phyloP scores from a whole-genome alignment of 768 basidiomycete genomes.

The Roridomyces roridus region DNA sequence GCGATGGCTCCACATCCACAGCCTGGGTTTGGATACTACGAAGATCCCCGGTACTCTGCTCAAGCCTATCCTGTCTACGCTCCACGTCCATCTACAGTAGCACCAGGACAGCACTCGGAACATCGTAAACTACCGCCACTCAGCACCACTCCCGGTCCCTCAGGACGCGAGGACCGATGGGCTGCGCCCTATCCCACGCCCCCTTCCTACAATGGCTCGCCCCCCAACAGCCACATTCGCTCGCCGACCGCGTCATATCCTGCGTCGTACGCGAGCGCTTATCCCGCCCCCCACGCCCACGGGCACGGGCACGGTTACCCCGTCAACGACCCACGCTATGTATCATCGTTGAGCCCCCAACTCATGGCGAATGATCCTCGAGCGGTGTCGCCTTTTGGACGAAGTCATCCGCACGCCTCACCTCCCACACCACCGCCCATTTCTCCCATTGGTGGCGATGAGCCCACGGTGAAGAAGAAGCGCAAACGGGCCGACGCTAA shows the following conservation, averaged over 20 bases:
- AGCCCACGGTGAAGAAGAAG: constrained; percentile 86
- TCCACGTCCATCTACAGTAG: constrained; percentile 53
- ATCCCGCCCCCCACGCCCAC: constrained; percentile 48
- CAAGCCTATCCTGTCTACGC: constrained; percentile 56
- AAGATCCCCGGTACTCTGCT: constrained; percentile 59
- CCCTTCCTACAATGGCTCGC: constrained; percentile 40
- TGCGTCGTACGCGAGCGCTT: constrained; percentile 52
- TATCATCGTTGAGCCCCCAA: constrained; percentile 7
- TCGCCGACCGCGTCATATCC: constrained; percentile 72
- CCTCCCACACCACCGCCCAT: constrained; percentile 49
- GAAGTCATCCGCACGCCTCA: constrained; percentile 38
- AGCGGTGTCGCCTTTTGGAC: constrained; percentile 50
- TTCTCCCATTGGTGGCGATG: constrained; percentile 56
- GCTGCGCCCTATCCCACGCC: constrained; percentile 46
- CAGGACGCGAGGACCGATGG: constrained; percentile 55
- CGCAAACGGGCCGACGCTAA: constrained; percentile 83
- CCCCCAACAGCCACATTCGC: constrained; percentile 54
- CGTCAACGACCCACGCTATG: constrained; percentile 16
- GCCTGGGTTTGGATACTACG: constrained; percentile 57
- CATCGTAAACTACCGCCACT: constrained; percentile 67
- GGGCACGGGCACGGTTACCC: constrained; percentile 50
- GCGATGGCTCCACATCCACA: constrained; percentile 50
- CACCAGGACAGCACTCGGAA: constrained; percentile 53
- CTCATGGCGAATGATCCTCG: constrained; percentile 41
- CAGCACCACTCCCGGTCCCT: constrained; percentile 46